Base-by-base conservation (phyloP, 805 yeast genomes). In the Zygoascus biomembranicola region DNA sequence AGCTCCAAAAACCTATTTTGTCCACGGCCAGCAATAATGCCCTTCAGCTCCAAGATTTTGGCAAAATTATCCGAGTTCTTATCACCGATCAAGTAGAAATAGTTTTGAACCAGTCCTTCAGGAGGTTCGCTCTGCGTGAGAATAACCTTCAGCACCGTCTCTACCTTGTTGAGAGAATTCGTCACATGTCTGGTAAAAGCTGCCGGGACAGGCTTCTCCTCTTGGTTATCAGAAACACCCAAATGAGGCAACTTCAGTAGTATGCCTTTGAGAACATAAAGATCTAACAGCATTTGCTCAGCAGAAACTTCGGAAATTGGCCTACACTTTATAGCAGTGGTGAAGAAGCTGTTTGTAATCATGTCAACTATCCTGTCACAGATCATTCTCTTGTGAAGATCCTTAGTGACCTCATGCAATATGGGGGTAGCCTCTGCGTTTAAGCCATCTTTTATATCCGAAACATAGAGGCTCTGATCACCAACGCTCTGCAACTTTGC, bases 231-330 rank as follows among this genome's bases (percentile, higher is more conserved):
- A 19, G 54, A 37, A 1, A 51, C 44, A 19, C 45, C 56, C 52
- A 61, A 54, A 5, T 59, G 58, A 9, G 70, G 64, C 47, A 66
- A 59, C 32, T 56, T 61, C 49, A 61, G 58, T 42, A 87, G 74
- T 28, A 78, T 72, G 28, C 74, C 73, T 62, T 85, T 86, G 61
- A 92, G 66, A 8, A 78, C 74, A 42, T 83, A 82, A 1, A 86
- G 63, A 69, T 92, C 99, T 20, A 86, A 70, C 42, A 84, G 70
- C 63, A 92, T 73, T 66, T 92, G 97, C 66, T 90, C 96, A 2
- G 92, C 85, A 62, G 77, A 77, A 11, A 81, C 73, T 42, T 83
- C 87, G 1, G 82, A 73, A n/a, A 81, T 69, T 0, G 96, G 96
- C 52, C 80, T 82, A 37, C 87, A 71, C 51, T 76, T 75, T 8